These are phyloP conservation scores for Macrophomina pseudophaseolina DNA, from an alignment of 2,329 filamentous ascomycete species.

Conservation along the genomic window DNA sequence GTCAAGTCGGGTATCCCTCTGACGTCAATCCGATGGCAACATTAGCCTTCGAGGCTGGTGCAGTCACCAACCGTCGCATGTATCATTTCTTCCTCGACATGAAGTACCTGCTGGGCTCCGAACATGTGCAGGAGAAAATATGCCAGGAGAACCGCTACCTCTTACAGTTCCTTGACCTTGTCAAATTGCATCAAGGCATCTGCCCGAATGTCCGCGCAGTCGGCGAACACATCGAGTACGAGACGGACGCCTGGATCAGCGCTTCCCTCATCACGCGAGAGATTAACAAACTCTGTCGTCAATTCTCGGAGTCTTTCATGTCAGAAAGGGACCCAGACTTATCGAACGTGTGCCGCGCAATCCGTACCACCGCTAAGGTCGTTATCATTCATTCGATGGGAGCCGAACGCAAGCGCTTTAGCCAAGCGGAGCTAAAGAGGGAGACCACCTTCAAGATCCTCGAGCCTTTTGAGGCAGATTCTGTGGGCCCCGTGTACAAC, in stretches of 20 bases:
- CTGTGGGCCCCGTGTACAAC: slow-evolving; percentile 36
- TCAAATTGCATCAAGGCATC: slow-evolving; percentile 95
- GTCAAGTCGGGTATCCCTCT: slow-evolving; percentile 92
- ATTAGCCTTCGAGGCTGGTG: slow-evolving; percentile 90
- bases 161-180: slow-evolving; percentile 91
- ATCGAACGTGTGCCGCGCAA: slow-evolving; percentile 70
- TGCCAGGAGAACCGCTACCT: slow-evolving; percentile 85
- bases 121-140: slow-evolving; percentile 84
- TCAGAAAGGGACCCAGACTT: slow-evolving; percentile 69
- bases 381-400: slow-evolving; percentile 90
- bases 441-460: slow-evolving; percentile 82
- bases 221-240: slow-evolving; percentile 96
- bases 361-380: slow-evolving; percentile 75
- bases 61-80: slow-evolving; percentile 91
- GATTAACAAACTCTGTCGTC: slow-evolving; percentile 88
- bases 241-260: slow-evolving; percentile 97
- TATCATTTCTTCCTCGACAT: slow-evolving; percentile 98
- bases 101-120: slow-evolving; percentile 85
- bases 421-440: slow-evolving; percentile 84
- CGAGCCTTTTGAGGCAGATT: slow-evolving; percentile 79
- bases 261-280: slow-evolving; percentile 93
- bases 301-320: slow-evolving; percentile 86
- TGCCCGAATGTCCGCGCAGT: slow-evolving; percentile 92
- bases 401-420: slow-evolving; percentile 83
- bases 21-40: slow-evolving; percentile 86